Evolutionary conservation across 1,284 basidiomycete species (phyloP), one percentile per base, ranked within the genome.

Genomic region (Malassezia japonica): DNA sequence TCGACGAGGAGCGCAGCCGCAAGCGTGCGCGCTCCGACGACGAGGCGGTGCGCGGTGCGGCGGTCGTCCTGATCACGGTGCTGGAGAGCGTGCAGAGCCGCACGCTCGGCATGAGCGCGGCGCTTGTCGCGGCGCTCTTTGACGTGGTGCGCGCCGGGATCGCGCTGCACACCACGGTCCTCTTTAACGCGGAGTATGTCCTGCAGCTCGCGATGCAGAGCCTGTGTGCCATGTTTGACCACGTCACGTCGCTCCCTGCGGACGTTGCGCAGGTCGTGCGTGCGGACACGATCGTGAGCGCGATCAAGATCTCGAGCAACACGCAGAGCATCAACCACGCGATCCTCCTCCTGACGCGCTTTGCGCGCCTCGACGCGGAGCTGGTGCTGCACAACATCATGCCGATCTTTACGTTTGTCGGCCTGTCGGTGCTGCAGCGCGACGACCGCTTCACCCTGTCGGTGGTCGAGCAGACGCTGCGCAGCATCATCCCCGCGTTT

Each of bases 371-470:
- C 37, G 83, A 85, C 0, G 90, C 91, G 0, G 88, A 92, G 53
- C 84, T 87, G 7, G 87, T 94, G 13, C 78, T 96, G 25, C 88
- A 88, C 72, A 90, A 94, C 65, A 81, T 95, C 55, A 96, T 98
- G 89, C 91, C 94, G 6, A 85, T 99, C 50, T 96, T 99, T 76
- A 96, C 92, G 0, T 98, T 96, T 76, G 95, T 98, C 84, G 92
- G 94, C 24, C 86, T 88, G 7, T 89, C 89, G 54, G 84, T 96
- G 20, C 85, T 98, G 76, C 90, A 95, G 72, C 80, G 91, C 38
- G 94, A 99, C 67, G 94, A 99, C 70, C 82, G 85, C 0, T 92
- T 91, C 75, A 92, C 86, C 69, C 91, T 95, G 77, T 82, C 83
- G 25, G 90, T 98, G 4, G 87, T 98, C 10, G 89, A 95, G 71